Evolutionary conservation across 2,329 filamentous ascomycete genomes (phyloP).

Genomic region (Colletotrichum navitas): DNA sequence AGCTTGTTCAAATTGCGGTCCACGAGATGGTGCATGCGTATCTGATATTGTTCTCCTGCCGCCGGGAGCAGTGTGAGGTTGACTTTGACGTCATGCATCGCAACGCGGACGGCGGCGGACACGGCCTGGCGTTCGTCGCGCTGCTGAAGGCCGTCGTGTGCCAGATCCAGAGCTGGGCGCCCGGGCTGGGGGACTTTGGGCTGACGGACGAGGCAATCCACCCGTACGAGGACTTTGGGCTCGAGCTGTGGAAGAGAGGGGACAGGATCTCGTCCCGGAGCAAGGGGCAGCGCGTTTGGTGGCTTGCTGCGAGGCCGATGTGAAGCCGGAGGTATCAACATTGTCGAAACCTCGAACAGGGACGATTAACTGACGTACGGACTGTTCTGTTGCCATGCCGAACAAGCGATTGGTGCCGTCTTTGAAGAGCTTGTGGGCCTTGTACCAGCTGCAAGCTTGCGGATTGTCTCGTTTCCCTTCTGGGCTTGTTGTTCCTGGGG

Average conservation of each 20-base stretch:
- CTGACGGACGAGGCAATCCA: slow-evolving; percentile 36
- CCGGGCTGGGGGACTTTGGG: slow-evolving; percentile 23
- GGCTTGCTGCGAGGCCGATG: slow-evolving; percentile 35
- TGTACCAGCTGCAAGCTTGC: too few species aligned
- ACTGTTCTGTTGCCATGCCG: background rate
- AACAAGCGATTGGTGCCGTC: background rate
- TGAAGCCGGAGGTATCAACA: background rate
- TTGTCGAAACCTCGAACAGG: background rate
- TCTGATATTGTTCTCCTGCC: slow-evolving; percentile 34
- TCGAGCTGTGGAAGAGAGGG: slow-evolving; percentile 37
- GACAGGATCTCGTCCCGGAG: slow-evolving; percentile 27
- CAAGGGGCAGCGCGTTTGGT: slow-evolving; percentile 34
- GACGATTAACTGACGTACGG: too few species aligned
- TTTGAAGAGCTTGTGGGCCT: background rate
- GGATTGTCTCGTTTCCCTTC: background rate
- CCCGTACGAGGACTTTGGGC: slow-evolving; percentile 36
- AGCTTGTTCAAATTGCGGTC: slow-evolving; percentile 50
- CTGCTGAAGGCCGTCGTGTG: slow-evolving; percentile 31
- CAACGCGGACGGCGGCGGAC: slow-evolving; percentile 26
- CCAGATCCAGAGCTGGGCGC: slow-evolving; percentile 33
- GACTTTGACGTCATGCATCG: slow-evolving; percentile 37
- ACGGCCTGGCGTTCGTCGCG: slow-evolving; percentile 38
- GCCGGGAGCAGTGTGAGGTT: slow-evolving; percentile 22
- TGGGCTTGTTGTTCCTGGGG: background rate
- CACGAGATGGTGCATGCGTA: slow-evolving; percentile 45